Percentiles rank a stretch among this genome's conserved stretches.
These are phyloP conservation scores for Huiozyma naganishii DNA, from an alignment of 805 yeast genomes.

Conservation along the genomic window DNA sequence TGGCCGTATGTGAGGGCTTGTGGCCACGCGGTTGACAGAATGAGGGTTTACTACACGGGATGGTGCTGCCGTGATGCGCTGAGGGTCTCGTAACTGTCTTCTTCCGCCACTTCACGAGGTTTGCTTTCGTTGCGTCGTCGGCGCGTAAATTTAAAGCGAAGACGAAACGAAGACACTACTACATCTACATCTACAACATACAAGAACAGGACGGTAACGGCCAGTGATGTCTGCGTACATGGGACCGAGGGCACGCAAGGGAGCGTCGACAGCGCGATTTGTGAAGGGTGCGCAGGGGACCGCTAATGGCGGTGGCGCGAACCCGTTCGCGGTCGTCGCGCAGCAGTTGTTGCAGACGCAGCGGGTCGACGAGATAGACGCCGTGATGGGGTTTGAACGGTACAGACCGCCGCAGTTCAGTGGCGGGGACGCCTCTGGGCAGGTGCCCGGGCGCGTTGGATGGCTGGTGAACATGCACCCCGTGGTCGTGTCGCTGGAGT, in stretches of 20 bases:
- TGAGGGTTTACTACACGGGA: too few species aligned
- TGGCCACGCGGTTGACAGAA: neutral
- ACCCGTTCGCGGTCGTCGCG: slow-evolving; percentile 21
- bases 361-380: slow-evolving; percentile 58
- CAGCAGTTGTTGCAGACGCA: slow-evolving; percentile 42
- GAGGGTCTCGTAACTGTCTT: too few species aligned
- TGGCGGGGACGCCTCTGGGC: slow-evolving; percentile 10
- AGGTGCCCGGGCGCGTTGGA: slow-evolving; percentile 37
- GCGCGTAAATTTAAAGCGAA: too few species aligned
- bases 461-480: slow-evolving; percentile 96
- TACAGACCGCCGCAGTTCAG: slow-evolving; percentile 54
- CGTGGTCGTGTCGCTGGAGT: slow-evolving; percentile 50
- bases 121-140: too few species aligned
- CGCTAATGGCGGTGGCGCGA: slow-evolving; percentile 18
- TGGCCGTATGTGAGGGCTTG: neutral
- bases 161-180: too few species aligned
- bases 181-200: too few species aligned
- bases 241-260: too few species aligned
- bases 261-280: too few species aligned
- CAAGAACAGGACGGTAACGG: too few species aligned
- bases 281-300: neutral
- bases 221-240: too few species aligned
- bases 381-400: slow-evolving; percentile 80
- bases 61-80: too few species aligned
- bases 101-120: too few species aligned